Base-by-base conservation (phyloP, 305 asterid genomes). In the Fraxinus latifolia region DNA sequence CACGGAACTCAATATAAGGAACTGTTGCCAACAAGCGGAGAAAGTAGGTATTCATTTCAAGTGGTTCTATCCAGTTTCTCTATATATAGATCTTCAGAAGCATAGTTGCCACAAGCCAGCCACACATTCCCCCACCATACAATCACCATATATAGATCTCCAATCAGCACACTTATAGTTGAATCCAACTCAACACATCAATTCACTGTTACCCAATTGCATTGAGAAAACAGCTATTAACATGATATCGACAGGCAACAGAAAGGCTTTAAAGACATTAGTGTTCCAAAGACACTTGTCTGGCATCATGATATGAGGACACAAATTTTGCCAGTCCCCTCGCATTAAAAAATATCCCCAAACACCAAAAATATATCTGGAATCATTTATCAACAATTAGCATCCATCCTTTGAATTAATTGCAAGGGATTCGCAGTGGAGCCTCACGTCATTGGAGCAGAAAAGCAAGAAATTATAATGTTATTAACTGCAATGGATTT, bases 131-230 rank as follows among this genome's bases (percentile, higher is more conserved):
- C 68, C 79, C 80, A 23, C 17, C 70, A 5, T 81, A 74, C 47
- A 21, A 36, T 33, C 37, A 74, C 36, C 75, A 70, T 70, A 31
- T 31, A 53, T 2, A 74, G 50, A 83, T 79, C 37, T 75, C 75
- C 14, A 50, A 76, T 68, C 75, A 15, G 76, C 81, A 75, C 75
- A 77, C 62, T 74, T 77, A 53, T 60, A 50, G 74, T 27, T 42
- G 50, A 77, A 78, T 23, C 76, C 79, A 82, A 82, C 81, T 72
- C 37, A 53, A 60, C 67, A 27, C 68, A 77, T 42, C 60, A 71
- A 19, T 21, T 47, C 81, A 14, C 77, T 12, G 85, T 62, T 33
- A 73, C 44, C 77, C 79, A 73, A 55, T 4, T 47, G 50, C 76
- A 23, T 62, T 72, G 74, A 70, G 74, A 29, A 60, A 73, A 67